A percentile compares a stretch with the other conserved stretches of the same genome.
Evolutionary conservation across 2,329 filamentous ascomycete genomes (phyloP).

Genomic region (Colletotrichum gigasporum): DNA sequence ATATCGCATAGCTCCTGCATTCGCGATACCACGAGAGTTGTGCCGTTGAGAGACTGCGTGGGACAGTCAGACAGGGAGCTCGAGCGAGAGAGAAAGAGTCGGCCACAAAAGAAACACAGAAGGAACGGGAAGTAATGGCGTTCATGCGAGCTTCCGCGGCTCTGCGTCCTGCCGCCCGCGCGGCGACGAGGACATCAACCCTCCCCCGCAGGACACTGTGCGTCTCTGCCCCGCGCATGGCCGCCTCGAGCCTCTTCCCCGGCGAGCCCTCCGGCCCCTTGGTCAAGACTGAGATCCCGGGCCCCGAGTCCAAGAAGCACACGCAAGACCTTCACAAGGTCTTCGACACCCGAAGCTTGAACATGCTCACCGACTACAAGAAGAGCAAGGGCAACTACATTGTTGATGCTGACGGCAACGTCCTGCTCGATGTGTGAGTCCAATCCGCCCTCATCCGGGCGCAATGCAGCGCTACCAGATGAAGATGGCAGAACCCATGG

Average conservation of each 20-base stretch:
- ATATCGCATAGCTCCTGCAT: slow-evolving; percentile 8
- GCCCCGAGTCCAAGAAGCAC: slow-evolving; percentile 76
- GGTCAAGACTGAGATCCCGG: slow-evolving; percentile 74
- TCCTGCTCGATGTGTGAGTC: slow-evolving; percentile 75
- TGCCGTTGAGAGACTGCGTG: background rate
- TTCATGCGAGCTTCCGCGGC: slow-evolving; percentile 23
- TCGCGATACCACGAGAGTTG: background rate
- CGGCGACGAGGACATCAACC: slow-evolving; percentile 12
- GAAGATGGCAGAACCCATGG: background rate
- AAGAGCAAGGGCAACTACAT: slow-evolving; percentile 85
- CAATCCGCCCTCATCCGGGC: background rate
- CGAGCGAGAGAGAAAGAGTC: background rate
- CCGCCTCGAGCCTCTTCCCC: slow-evolving; percentile 45
- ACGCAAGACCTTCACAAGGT: slow-evolving; percentile 78
- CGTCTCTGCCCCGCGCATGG: slow-evolving; percentile 24
- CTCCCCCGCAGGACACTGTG: slow-evolving; percentile 22
- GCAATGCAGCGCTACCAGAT: too few species aligned
- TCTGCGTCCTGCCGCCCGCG: slow-evolving; percentile 26
- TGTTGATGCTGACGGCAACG: slow-evolving; percentile 75
- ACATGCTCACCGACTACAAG: slow-evolving; percentile 82
- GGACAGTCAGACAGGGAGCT: background rate
- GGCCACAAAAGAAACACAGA: background rate
- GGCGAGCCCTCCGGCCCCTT: slow-evolving; percentile 63
- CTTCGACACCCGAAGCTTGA: slow-evolving; percentile 87
- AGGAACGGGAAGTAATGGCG: slow-evolving; percentile 25